phyloP scores from a whole-genome alignment of 2,329 filamentous ascomycete genomes.

The Trichophyton rubrum region DNA sequence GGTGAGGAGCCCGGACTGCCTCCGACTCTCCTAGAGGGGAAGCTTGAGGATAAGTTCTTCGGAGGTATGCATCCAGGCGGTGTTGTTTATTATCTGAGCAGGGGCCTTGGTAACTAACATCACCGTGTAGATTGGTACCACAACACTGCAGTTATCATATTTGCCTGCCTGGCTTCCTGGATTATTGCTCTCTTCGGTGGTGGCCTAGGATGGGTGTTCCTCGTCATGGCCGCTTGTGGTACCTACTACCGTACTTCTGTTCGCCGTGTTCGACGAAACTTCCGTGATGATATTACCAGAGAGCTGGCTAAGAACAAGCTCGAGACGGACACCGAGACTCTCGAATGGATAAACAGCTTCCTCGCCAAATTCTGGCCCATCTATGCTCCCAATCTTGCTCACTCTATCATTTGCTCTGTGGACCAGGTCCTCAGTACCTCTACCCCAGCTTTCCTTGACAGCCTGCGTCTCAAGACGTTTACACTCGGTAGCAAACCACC shows the following conservation, averaged over 20 bases:
- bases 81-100: not conserved
- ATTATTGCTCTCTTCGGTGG: conserved; percentile 78
- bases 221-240: conserved; percentile 81
- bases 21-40: conserved; percentile 71
- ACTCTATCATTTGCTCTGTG: conserved; percentile 84
- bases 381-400: conserved; percentile 83
- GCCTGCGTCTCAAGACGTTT: conserved; percentile 84
- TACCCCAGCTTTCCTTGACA: conserved; percentile 86
- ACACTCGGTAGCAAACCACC: conserved; percentile 90
- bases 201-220: conserved; percentile 81
- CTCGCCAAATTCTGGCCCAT: conserved; percentile 99
- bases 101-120: not conserved
- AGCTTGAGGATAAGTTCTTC: conserved; percentile 78
- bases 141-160: conserved; percentile 85
- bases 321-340: conserved; percentile 78
- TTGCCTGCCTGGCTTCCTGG: conserved; percentile 85
- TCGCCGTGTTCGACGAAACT: conserved; percentile 85
- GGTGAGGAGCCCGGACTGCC: conserved; percentile 69
- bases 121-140: conserved; percentile 79
- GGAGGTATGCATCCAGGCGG: conserved; percentile 47
- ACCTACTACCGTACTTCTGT: conserved; percentile 97
- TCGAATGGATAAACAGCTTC: conserved; percentile 99
- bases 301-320: conserved; percentile 78
- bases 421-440: conserved; percentile 91
- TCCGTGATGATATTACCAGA: conserved; percentile 82